Evolutionary conservation across 768 basidiomycete species (phyloP), one percentile per base, ranked within the genome.

Genomic region (Agaricus sinodeliciosus): DNA sequence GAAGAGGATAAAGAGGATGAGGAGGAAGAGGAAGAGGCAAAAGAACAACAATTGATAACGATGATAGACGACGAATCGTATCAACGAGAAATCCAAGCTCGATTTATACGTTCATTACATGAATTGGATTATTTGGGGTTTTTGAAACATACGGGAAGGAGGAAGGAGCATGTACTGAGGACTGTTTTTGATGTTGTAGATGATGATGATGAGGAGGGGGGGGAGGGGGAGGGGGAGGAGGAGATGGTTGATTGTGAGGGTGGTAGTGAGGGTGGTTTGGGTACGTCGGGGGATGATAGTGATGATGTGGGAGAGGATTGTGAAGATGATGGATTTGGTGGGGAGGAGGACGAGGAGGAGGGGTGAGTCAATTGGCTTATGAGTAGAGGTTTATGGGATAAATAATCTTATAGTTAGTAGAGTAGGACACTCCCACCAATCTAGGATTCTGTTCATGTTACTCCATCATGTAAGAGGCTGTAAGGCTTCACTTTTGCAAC

Each of bases 101-200:
- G 90, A 16, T 93, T 92, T 63, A 76, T 90, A 48, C 79, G 86
- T 15, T 81, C 87, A 9, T 61, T 92, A 63, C 90, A 93, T 55
- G 89, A 91, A 60, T 74, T 93, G 37, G 90, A 92, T 61, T 84
- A 81, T 60, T 66, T 91, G 34, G 90, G 90, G 7, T 79, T 92
- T 60, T 69, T 91, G 62, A 87, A 87, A 62, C 88, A 88, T 56
- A 90, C 86, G 0, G 80, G 84, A 41, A 73, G 88, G 49, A 91
- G 88, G 66, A 76, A 74, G 7, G 90, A 90, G 60, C 89, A 90
- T 69, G 80, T 92, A 43, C 60, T 83, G 58, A 72, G 82, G 60
- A 83, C 83, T 0, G 73, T 84, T 3, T 87, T 82, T 57, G 88
- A 89, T 40, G 59, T 78, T 43, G 43, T 42, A 26, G 50, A 51